These are phyloP conservation scores for Microbotryomycetes sp. DNA, from an alignment of 1,284 basidiomycete species.

Conservation along the genomic window DNA sequence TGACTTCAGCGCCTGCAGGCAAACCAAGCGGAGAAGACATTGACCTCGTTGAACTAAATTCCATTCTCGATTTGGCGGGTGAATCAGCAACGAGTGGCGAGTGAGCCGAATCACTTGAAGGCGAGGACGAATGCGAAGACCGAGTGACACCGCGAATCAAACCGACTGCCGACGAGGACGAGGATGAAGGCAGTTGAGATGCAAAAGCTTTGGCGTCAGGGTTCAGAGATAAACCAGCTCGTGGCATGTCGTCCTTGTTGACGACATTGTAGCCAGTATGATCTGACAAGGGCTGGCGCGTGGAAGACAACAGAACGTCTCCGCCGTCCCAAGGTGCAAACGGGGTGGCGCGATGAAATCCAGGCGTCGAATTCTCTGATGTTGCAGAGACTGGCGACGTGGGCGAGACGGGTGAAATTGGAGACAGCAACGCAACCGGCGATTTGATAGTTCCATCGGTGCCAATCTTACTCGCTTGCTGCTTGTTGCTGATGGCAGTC, in stretches of 20 bases:
- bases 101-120: background rate
- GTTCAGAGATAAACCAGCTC: slow-evolving; percentile 54
- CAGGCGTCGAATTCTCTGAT: slow-evolving; percentile 11
- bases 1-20: background rate
- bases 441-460: background rate
- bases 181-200: slow-evolving; percentile 23
- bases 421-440: slow-evolving; percentile 1
- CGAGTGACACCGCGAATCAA: background rate
- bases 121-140: background rate
- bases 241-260: slow-evolving; percentile 50
- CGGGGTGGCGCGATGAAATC: slow-evolving; percentile 16
- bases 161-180: slow-evolving; percentile 3
- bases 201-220: slow-evolving; percentile 76
- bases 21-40: background rate
- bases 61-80: background rate
- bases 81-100: slow-evolving; percentile 2
- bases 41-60: background rate
- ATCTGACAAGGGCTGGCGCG: background rate
- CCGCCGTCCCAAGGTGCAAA: slow-evolving; percentile 17
- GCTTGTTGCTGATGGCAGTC: background rate
- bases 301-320: slow-evolving; percentile 10
- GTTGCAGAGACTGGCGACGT: slow-evolving; percentile 12
- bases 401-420: slow-evolving; percentile 6
- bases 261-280: slow-evolving; percentile 45
- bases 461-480: background rate